Evolutionary conservation across 306 rosid species (phyloP).

Genomic region (Prunus mira): DNA sequence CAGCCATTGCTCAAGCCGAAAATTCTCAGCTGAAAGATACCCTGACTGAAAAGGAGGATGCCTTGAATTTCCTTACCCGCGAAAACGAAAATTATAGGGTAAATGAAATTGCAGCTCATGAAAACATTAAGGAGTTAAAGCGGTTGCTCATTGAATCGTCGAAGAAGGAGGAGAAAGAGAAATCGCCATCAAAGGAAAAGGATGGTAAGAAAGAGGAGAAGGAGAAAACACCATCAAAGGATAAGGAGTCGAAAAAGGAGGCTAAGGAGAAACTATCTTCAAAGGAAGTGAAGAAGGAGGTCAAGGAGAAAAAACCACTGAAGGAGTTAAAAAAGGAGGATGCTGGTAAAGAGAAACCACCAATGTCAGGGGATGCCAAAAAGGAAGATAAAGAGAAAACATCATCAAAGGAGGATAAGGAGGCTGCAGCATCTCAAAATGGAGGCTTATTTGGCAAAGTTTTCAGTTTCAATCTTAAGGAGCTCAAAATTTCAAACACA

Average conservation of each 20-base stretch:
- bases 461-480: constrained; percentile 38
- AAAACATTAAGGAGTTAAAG: constrained; percentile 63
- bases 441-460: constrained; percentile 31
- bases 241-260: constrained; percentile 36
- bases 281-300: constrained; percentile 14
- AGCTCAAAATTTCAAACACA: constrained; percentile 35
- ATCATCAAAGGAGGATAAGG: constrained; percentile 20
- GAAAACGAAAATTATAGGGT: constrained; percentile 63
- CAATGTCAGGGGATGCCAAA: constrained; percentile 14
- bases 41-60: constrained; percentile 34
- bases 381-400: constrained; percentile 26
- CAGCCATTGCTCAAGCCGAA: constrained; percentile 67
- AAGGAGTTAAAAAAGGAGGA: constrained; percentile 28
- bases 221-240: constrained; percentile 29
- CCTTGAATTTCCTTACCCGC: constrained; percentile 34
- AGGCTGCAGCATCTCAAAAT: constrained; percentile 7
- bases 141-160: constrained; percentile 52
- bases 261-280: constrained; percentile 1
- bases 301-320: constrained; percentile 26
- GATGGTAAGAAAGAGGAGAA: constrained; percentile 12
- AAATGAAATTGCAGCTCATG: constrained; percentile 59
- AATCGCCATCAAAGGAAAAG: constrained; percentile 3
- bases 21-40: constrained; percentile 61
- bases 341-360: constrained; percentile 17
- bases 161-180: constrained; percentile 29